phyloP scores from a whole-genome alignment of 768 basidiomycete species.

The Boletus rubropictus region DNA sequence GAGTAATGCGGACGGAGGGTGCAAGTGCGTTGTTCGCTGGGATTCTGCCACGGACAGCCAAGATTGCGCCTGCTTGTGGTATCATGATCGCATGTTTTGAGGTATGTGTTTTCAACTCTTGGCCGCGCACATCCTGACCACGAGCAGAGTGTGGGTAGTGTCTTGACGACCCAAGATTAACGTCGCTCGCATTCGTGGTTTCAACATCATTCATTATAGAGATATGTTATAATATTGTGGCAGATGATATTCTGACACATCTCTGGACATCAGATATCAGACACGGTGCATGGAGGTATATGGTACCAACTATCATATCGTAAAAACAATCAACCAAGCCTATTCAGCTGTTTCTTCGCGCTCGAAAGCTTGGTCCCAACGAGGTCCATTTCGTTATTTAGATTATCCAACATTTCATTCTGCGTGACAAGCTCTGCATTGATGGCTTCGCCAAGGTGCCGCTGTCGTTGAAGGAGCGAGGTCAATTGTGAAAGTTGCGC shows the following conservation, averaged over 20 bases:
- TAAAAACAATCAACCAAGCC: slow-evolving; percentile 47
- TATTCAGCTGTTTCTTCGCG: slow-evolving; percentile 79
- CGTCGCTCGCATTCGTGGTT: neutral
- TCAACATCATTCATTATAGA: slow-evolving; percentile 27
- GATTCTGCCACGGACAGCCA: slow-evolving; percentile 79
- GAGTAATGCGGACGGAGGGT: slow-evolving; percentile 78
- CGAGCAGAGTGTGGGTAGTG: slow-evolving; percentile 52
- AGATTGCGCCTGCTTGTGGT: slow-evolving; percentile 96
- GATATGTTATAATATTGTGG: slow-evolving; percentile 18
- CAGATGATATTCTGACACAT: slow-evolving; percentile 16
- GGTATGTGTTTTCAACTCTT: slow-evolving; percentile 37
- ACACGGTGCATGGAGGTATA: neutral
- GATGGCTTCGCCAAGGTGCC: slow-evolving; percentile 83
- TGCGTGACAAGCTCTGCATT: slow-evolving; percentile 75
- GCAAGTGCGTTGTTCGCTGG: slow-evolving; percentile 75
- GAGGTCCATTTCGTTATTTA: slow-evolving; percentile 69
- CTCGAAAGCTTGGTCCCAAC: slow-evolving; percentile 73
- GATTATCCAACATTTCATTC: slow-evolving; percentile 79
- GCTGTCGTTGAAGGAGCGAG: slow-evolving; percentile 77
- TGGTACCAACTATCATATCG: slow-evolving; percentile 18
- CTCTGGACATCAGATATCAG: slow-evolving; percentile 7
- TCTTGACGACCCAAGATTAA: slow-evolving; percentile 37
- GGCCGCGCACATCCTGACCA: slow-evolving; percentile 13
- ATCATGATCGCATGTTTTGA: slow-evolving; percentile 98
- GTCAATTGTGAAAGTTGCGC: slow-evolving; percentile 72